Evolutionary conservation across 148 eudicot genomes (phyloP).

Genomic region (Suaeda aralocaspica): DNA sequence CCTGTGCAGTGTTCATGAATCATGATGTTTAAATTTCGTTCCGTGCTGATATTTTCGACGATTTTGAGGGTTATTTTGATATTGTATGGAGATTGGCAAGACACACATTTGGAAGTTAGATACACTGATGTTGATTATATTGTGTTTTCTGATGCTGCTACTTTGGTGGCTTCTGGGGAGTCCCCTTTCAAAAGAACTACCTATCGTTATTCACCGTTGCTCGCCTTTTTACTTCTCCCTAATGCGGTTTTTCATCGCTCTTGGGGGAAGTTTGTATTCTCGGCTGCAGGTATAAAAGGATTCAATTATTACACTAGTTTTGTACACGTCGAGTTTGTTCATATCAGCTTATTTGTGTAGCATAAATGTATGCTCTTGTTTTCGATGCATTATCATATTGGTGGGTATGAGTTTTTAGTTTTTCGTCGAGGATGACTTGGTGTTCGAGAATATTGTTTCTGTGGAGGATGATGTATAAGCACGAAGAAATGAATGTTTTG

Average conservation of each 20-base stretch:
- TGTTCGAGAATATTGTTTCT: too few species aligned
- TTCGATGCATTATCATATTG: not conserved
- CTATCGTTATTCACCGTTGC: conserved; percentile 86
- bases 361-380: too few species aligned
- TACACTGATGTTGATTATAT: conserved; percentile 93
- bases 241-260: conserved; percentile 69
- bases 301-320: conserved; percentile 2
- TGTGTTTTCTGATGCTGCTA: conserved; percentile 94
- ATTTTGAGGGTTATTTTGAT: conserved; percentile 58
- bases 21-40: conserved; percentile 42
- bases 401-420: too few species aligned
- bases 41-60: conserved; percentile 62
- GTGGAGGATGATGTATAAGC: not conserved
- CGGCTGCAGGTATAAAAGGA: conserved; percentile 65
- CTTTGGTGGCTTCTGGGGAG: conserved; percentile 61
- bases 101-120: conserved; percentile 85
- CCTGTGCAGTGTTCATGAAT: conserved; percentile 2
- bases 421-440: too few species aligned
- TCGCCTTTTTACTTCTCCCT: conserved; percentile 78
- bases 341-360: too few species aligned
- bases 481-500: not conserved
- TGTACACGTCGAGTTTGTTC: not conserved
- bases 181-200: conserved; percentile 90
- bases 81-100: conserved; percentile 96
- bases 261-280: conserved; percentile 89